phyloP scores from a whole-genome alignment of 768 basidiomycete species.

The Baorangia bicolor region DNA sequence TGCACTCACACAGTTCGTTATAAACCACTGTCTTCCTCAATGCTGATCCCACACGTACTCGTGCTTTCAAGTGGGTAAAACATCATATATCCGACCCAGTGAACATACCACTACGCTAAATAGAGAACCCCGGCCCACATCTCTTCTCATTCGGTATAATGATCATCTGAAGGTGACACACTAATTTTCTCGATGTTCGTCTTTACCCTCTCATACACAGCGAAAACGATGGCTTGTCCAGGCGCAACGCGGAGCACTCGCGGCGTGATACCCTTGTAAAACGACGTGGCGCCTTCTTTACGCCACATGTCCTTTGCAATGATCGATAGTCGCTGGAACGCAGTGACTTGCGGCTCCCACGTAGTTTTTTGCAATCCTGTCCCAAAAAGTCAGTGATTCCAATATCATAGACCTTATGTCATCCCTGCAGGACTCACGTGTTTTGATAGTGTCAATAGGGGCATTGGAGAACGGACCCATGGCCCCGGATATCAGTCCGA shows the following conservation, averaged over 20 bases:
- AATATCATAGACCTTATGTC: neutral
- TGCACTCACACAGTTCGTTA: neutral
- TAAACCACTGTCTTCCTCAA: neutral
- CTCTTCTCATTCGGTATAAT: slow-evolving; percentile 64
- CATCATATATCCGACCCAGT: neutral
- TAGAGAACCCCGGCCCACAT: neutral
- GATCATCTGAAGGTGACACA: slow-evolving; percentile 55
- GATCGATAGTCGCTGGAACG: slow-evolving; percentile 72
- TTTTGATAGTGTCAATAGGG: slow-evolving; percentile 93
- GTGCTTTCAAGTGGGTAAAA: neutral
- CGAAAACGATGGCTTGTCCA: slow-evolving; percentile 95
- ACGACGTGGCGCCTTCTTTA: slow-evolving; percentile 82
- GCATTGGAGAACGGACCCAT: slow-evolving; percentile 99
- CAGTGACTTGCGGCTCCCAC: slow-evolving; percentile 68
- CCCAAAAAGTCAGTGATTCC: neutral
- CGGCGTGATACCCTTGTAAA: slow-evolving; percentile 99
- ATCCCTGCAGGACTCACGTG: slow-evolving; percentile 52
- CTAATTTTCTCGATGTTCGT: slow-evolving; percentile 65
- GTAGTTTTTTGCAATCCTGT: slow-evolving; percentile 84
- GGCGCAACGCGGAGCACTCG: slow-evolving; percentile 95
- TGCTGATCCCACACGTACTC: too few species aligned
- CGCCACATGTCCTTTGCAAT: slow-evolving; percentile 95
- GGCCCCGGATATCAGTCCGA: slow-evolving; percentile 94
- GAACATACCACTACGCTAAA: neutral
- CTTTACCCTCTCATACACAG: slow-evolving; percentile 92